phyloP scores from a whole-genome alignment of 495 filamentous ascomycete species.

The Jackrogersella minutella region DNA sequence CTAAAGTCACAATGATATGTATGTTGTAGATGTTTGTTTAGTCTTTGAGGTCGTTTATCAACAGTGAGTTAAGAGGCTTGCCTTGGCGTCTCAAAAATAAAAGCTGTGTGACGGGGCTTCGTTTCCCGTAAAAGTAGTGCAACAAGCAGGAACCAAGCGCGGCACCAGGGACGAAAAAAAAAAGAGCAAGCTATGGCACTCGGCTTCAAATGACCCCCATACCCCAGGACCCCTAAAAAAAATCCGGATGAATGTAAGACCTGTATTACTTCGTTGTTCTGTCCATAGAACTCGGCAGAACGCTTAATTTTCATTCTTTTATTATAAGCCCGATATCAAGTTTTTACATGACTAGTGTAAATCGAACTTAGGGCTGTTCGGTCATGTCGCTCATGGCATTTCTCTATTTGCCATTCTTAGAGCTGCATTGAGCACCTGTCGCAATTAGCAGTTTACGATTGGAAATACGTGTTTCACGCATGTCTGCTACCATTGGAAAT shows the following conservation, averaged over 20 bases:
- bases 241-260: neutral
- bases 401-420: constrained; percentile 16
- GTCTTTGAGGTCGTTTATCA: too few relatives aligned
- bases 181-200: too few relatives aligned
- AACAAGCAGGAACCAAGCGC: neutral
- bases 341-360: constrained; percentile 11
- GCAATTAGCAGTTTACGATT: constrained; percentile 4
- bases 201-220: too few relatives aligned
- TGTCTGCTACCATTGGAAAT: constrained; percentile 10
- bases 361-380: constrained; percentile 22
- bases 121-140: neutral
- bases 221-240: constrained; percentile 19
- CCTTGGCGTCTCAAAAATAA: neutral
- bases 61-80: neutral
- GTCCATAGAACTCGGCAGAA: too few relatives aligned
- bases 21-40: too few relatives aligned
- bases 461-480: constrained; percentile 15
- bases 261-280: too few relatives aligned
- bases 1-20: too few relatives aligned
- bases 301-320: too few relatives aligned
- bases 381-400: constrained; percentile 14
- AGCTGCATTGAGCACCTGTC: neutral
- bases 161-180: too few relatives aligned
- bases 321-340: constrained; percentile 19
- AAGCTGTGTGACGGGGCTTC: neutral